Base-by-base conservation (phyloP, 129 eudicot genomes). In the Calendula officinalis region DNA sequence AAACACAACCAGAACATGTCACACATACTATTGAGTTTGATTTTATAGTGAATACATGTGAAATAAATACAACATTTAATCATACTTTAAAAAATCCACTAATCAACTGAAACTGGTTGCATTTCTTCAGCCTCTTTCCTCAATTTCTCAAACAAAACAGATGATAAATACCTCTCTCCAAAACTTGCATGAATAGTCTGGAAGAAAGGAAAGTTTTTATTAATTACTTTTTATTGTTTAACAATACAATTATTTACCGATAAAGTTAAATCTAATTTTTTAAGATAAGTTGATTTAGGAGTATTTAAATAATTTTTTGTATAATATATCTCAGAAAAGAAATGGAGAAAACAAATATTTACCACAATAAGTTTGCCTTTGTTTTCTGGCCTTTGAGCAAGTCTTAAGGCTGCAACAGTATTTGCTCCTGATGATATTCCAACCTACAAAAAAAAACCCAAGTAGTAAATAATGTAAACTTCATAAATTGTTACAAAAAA, bases 391-490 rank as follows among this genome's bases (percentile, higher is more conserved):
- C 89, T 85, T 63, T 59, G 72, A 10, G 98, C 98, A 56, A 92
- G 95, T 44, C 82, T 69, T 41, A 92, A 83, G 10, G 98, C 95
- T 11, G 98, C 98, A 59, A 92, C 95, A 43, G 96, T 92, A 67
- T 88, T 88, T n/a, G 96, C 98, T 34, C 98, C 98, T 2, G 98
- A 92, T 51, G 98, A 92, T 69, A 92, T 92, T 40, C 98, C 98
- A 46, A 92, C 98, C 98, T 88, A 57, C 62, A 33, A 51, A 16
- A 51, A 16, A 52, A 53, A 40, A 53, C 62, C 52, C 41, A 15
- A 27, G 43, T 5, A 9, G 49, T 6, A 4, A 34, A 34, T 4
- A 10, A 44, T 32, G 7, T 12, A 5, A 10, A 16, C 5, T 1
- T 62, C 9, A 5, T 2, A 45, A 12, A 13, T 30, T 14, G 8